Evolutionary conservation across 306 rosid genomes (phyloP), one percentile per base, ranked within the genome.

Genomic region (Citrullus mucosospermus): DNA sequence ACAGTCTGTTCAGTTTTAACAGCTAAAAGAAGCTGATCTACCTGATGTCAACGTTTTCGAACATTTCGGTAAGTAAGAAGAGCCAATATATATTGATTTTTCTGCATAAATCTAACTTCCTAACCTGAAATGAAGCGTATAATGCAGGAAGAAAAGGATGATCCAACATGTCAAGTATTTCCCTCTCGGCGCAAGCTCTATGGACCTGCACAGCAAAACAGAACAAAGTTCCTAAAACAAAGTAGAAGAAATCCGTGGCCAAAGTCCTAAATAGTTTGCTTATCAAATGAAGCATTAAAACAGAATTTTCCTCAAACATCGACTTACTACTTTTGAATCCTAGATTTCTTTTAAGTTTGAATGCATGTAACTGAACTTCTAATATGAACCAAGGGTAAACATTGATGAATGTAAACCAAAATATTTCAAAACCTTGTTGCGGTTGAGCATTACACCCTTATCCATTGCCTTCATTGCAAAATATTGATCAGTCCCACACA

Each of bases 391-490:
- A 53, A 15, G 43, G 20, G 54, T 56, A 67, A 54, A 59, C 43
- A 70, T 39, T 48, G 50, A 25, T 1, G 67, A 28, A 57, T 9
- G 4, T n/a, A 58, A 58, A 34, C 18, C 46, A 16, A 34, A 63
- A 6, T 63, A 36, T 71, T 71, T 15, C 59, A 22, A 30, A 83
- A 92, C 99, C 97, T 95, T 95, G 88, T 95, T 95, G 22, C 99
- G 97, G 80, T 89, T 95, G 80, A 92, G 97, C 97, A 95, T 92
- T 60, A 89, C 84, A 41, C 87, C 60, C 83, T 95, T 95, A 75
- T 95, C 99, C 99, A 95, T 95, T 63, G 99, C 97, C 83, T 95
- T 95, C 99, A 95, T 95, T 60, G 99, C 97, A 75, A 92, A 95
- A 78, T 70, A 75, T 60, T 85, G 92, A 71, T 84, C 93, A 50